These are phyloP conservation scores for Cryptococcus sp. DNA, from an alignment of 1,284 basidiomycete species.

Conservation along the genomic window DNA sequence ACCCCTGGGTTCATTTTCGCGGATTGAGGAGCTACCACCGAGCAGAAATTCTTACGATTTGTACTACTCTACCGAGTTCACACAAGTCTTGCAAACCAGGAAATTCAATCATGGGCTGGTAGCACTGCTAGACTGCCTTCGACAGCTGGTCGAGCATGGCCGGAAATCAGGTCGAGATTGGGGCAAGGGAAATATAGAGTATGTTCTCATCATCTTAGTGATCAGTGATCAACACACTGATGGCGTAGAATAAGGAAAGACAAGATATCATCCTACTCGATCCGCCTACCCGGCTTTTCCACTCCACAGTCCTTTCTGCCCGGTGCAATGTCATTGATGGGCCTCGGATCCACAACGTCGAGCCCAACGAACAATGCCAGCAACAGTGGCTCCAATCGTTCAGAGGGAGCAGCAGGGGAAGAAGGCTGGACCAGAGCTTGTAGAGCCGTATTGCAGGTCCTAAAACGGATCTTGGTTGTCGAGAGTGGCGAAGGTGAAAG, in stretches of 20 bases:
- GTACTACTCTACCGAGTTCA: constrained; percentile 60
- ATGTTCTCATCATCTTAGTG: constrained; percentile 11
- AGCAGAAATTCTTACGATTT: constrained; percentile 82
- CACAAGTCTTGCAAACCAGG: constrained; percentile 83
- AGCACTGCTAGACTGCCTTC: constrained; percentile 87
- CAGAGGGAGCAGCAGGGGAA: constrained; percentile 51
- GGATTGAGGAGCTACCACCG: constrained; percentile 76
- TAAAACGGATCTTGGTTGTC: constrained; percentile 59
- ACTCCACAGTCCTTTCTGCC: constrained; percentile 55
- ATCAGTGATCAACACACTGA: neutral
- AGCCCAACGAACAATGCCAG: constrained; percentile 2
- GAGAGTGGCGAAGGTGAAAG: constrained; percentile 41
- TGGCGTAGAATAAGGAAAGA: constrained; percentile 75
- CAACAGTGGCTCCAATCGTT: constrained; percentile 1
- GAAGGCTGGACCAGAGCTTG: constrained; percentile 94
- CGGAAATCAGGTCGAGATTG: constrained; percentile 65
- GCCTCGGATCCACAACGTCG: constrained; percentile 24
- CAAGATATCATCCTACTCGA: constrained; percentile 90
- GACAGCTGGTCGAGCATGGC: constrained; percentile 82
- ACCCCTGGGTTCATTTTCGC: constrained; percentile 88
- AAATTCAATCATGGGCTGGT: constrained; percentile 96
- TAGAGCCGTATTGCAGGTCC: constrained; percentile 79
- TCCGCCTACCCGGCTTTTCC: constrained; percentile 66
- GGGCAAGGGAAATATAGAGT: constrained; percentile 67
- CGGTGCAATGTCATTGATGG: constrained; percentile 40